Conservation (phyloP, 768 basidiomycete genomes). For the Ephemerocybe angulata region DNA sequence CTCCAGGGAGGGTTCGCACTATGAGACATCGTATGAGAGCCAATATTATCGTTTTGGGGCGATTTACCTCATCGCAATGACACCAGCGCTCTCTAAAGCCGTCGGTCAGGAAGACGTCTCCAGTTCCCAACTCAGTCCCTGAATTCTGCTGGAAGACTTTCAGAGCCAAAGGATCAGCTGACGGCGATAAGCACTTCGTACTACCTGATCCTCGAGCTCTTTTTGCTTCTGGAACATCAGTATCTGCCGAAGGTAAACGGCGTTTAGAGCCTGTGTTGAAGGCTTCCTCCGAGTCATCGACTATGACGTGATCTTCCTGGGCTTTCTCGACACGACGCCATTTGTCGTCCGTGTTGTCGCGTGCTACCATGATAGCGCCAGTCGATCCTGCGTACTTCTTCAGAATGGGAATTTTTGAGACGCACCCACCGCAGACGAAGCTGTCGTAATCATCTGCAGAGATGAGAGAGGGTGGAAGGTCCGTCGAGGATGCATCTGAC, state of each 20-base stretch:
- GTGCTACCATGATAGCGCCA: slow-evolving; percentile 65
- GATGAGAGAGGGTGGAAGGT: slow-evolving; percentile 65
- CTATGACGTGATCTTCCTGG: slow-evolving; percentile 26
- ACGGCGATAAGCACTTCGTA: slow-evolving; percentile 53
- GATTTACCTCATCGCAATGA: slow-evolving; percentile 52
- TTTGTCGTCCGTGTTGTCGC: slow-evolving; percentile 38
- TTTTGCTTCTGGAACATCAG: slow-evolving; percentile 33
- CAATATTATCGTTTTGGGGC: slow-evolving; percentile 1
- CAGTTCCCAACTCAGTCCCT: slow-evolving; percentile 43
- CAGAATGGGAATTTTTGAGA: slow-evolving; percentile 49
- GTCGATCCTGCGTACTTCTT: slow-evolving; percentile 63
- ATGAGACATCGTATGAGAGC: neutral
- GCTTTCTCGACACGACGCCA: slow-evolving; percentile 52
- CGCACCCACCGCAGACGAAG: slow-evolving; percentile 71
- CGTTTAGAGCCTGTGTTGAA: slow-evolving; percentile 44
- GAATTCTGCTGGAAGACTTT: slow-evolving; percentile 35
- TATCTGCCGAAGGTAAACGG: slow-evolving; percentile 34
- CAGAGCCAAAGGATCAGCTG: slow-evolving; percentile 42
- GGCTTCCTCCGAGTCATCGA: slow-evolving; percentile 22
- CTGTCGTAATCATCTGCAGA: slow-evolving; percentile 68
- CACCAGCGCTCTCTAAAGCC: slow-evolving; percentile 82
- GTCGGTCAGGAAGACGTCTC: slow-evolving; percentile 73
- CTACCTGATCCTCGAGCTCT: slow-evolving; percentile 27
- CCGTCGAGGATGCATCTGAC: slow-evolving; percentile 63
- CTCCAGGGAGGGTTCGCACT: slow-evolving; percentile 62